Evolutionary conservation across 495 filamentous ascomycete species (phyloP), one percentile per base, ranked within the genome.

Genomic region (Chlorociboria aeruginascens): DNA sequence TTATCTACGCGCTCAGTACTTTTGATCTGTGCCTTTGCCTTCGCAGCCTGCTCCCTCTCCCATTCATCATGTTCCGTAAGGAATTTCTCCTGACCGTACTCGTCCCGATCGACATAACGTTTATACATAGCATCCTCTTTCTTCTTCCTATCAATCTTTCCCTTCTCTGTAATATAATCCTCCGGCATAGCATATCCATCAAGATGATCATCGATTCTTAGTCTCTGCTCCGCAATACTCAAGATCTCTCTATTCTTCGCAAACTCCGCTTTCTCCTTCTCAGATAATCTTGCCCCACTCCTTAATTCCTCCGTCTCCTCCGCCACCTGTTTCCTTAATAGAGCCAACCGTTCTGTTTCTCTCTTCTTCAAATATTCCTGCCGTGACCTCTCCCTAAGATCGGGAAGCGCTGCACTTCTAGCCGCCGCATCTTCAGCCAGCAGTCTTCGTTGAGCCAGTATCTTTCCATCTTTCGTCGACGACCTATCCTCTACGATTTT

Each of bases 41-140:
- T 93, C 53, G 83, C 76, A 6, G 83, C 81, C 62, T 97, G 92
- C 62, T 96, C 89, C 39, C 79, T 63, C 63, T 98, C 92, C 89
- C 89, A 97, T 61, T 95, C 87, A 48, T 97, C 86, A 53, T 94
- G 86, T 62, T 98, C 92, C 0, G 92, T 95, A 42, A 96, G 72
- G 56, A 85, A 94, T 53, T 82, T 79, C 63, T 97, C 92, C 56
- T 90, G 80, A 25, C 89, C 89, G 40, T 80, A 76, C 54, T 95
- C 86, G 43, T 94, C 89, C 40, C 78, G 77, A 48, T 96, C 89
- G 11, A 95, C 84, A 57, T 96, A 89, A 16, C 90, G 83, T 58
- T 85, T 85, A 66, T 93, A 92, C 31, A 95, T 76, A 8, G 86
- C 88, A 25, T 90, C 83, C 56, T 95, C 82, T 61, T 95, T 95